Evolutionary conservation across 768 basidiomycete species (phyloP), one percentile per base, ranked within the genome.

Genomic region (Phlebiopsis flavidoalba): DNA sequence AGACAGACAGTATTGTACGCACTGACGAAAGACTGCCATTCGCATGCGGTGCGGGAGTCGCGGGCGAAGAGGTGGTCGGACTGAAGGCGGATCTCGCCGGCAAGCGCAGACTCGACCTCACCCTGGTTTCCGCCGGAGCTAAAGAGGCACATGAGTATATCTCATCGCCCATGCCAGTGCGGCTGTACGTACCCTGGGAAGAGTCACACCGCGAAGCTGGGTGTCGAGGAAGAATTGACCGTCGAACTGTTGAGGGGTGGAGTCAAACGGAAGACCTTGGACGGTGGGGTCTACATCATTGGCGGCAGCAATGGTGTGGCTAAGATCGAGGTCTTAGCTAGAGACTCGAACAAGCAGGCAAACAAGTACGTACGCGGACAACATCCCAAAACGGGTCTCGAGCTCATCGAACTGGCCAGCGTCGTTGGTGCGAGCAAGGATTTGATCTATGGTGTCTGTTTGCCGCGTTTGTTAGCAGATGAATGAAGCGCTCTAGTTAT

Each of bases 261-360:
- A 60, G 53, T 60, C 59, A 46, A 60, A 58, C 51, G 63, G 59
- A 33, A 53, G 37, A 11, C 60, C 63, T 33, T 56, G 37, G 53
- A 68, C 64, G 24, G 60, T 58, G 21, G 67, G 65, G 64, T 72
- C 71, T 56, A 72, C 65, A 43, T 65, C 60, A 60, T 72, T 68
- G 22, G 67, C 64, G 11, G 67, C 67, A 19, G 69, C 66, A 60
- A 70, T 55, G 53, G 64, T 62, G 63, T 69, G 66, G 14, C 62
- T 62, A 17, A 2, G 50, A 31, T 31, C 40, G 40, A 12, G 10
- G 49, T n/a, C 43, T 12, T n/a, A 31, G 47, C 15, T 50, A 12
- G 5, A 1, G n/a, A 22, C 15, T 2, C 19, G 37, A 15, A n/a
- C 8, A 49, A 35, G 14, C n/a, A n/a, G n/a, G 21, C 15, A 33